phyloP scores from a whole-genome alignment of 2,329 filamentous ascomycete genomes.

The Bipolaris gigantea region DNA sequence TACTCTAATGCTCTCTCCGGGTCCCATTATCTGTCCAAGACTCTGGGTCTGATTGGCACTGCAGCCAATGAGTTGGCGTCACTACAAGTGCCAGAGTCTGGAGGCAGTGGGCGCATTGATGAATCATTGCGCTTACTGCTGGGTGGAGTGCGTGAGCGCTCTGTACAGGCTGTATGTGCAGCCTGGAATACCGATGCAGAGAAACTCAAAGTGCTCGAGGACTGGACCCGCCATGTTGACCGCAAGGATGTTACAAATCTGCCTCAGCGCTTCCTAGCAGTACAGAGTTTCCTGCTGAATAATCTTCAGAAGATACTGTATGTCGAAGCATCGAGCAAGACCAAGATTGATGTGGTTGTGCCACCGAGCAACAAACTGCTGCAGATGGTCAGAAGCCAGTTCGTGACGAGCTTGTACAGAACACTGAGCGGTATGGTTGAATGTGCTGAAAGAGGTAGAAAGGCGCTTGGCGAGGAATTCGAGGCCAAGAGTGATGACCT shows the following conservation, averaged over 20 bases:
- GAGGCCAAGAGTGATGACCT: constrained; percentile 57
- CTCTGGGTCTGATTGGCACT: constrained; percentile 79
- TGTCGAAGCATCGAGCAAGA: constrained; percentile 79
- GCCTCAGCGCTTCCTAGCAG: constrained; percentile 81
- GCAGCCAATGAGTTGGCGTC: constrained; percentile 84
- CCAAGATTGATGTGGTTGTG: constrained; percentile 77
- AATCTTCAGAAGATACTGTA: constrained; percentile 97
- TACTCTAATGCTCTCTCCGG: constrained; percentile 89
- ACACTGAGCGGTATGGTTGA: constrained; percentile 94
- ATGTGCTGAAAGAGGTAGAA: constrained; percentile 78
- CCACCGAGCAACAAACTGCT: constrained; percentile 85
- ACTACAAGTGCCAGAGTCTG: constrained; percentile 66
- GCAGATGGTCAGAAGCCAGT: constrained; percentile 87
- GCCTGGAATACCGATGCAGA: constrained; percentile 94
- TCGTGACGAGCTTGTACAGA: constrained; percentile 92
- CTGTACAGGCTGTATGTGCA: constrained; percentile 79
- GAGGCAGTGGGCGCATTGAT: constrained; percentile 53
- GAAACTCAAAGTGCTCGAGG: constrained; percentile 87
- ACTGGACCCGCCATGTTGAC: constrained; percentile 85
- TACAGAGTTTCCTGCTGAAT: constrained; percentile 77
- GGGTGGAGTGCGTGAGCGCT: constrained; percentile 77
- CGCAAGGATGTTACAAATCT: constrained; percentile 86
- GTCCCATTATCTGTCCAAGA: constrained; percentile 84
- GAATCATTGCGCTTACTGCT: constrained; percentile 79
- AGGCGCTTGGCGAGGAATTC: constrained; percentile 61